Conservation (phyloP, 345 rosid genomes). For the Capsella bursapastoris region DNA sequence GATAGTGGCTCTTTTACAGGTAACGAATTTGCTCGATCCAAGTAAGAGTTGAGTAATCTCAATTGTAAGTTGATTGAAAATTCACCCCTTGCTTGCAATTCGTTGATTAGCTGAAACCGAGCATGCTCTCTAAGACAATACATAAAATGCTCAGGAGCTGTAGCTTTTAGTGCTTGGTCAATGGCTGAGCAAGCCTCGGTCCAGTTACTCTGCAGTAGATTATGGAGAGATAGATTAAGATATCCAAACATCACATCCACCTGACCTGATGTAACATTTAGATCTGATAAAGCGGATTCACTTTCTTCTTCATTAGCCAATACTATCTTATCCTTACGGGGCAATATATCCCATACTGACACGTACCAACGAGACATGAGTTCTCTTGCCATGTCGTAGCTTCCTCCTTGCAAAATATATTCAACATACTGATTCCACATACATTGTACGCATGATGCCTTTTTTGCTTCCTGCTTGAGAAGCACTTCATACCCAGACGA, state of each 20-base stretch:
- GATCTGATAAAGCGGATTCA: constrained; percentile 46
- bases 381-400: constrained; percentile 56
- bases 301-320: constrained; percentile 31
- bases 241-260: constrained; percentile 72
- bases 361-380: constrained; percentile 69
- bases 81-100: constrained; percentile 43
- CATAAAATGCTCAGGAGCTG: constrained; percentile 51
- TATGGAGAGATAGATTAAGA: constrained; percentile 73
- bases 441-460: constrained; percentile 67
- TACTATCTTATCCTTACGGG: constrained; percentile 35
- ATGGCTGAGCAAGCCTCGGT: constrained; percentile 58
- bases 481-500: constrained; percentile 69
- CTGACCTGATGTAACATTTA: constrained; percentile 37
- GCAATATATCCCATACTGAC: constrained; percentile 54
- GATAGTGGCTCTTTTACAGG: constrained; percentile 61
- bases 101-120: constrained; percentile 51
- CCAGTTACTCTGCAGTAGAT: constrained; percentile 60
- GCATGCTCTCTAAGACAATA: constrained; percentile 83
- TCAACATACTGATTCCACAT: constrained; percentile 95
- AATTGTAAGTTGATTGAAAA: constrained; percentile 51
- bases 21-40: constrained; percentile 56
- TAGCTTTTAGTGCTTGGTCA: constrained; percentile 64
- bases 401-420: constrained; percentile 61
- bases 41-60: constrained; percentile 56
- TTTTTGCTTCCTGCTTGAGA: constrained; percentile 68